Evolutionary conservation across 1,284 basidiomycete species (phyloP), one percentile per base, ranked within the genome.

Genomic region (Athelia sp.): DNA sequence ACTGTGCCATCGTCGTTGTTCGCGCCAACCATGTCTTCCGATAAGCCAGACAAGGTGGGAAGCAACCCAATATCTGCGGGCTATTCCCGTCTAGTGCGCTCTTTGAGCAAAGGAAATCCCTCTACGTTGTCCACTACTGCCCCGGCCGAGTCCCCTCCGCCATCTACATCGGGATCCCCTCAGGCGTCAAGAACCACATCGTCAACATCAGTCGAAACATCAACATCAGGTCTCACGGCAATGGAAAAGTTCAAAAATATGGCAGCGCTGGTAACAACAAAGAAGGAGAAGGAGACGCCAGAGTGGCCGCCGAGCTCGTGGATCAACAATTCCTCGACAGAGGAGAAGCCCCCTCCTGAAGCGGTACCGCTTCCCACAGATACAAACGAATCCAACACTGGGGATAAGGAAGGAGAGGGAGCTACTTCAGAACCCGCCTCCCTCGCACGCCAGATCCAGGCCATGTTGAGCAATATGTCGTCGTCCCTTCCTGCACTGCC

Each of bases 391-490:
- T 21, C 46, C 45, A 48, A 54, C 43, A 50, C 55, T 18, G 43
- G 49, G 8, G 52, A 43, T 23, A 49, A 32, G 21, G 48, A 50
- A 24, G 50, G 32, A 15, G 17, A 19, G n/a, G 49, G 47, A 42
- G 34, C 48, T 31, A 23, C 29, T 19, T 43, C 44, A 17, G 71
- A 73, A 50, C 62, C 73, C 4, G 57, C 51, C 34, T 66, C 68
- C 2, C 63, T 80, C 45, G 68, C 73, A 4, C 62, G 66, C 49
- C 68, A 58, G 50, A 71, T 79, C 36, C 69, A 71, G 54, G 60
- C 64, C n/a, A 53, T 78, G 40, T 61, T 80, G 45, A 29, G 26
- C 13, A 29, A 13, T 29, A 29, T 29, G 26, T 29, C 26, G 26
- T 6, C 26, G 13, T 29, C 26, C 26, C 26, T 29, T 13, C 26